Conservation (phyloP, 2,329 filamentous ascomycete genomes). For the Sporothrix humicola region DNA sequence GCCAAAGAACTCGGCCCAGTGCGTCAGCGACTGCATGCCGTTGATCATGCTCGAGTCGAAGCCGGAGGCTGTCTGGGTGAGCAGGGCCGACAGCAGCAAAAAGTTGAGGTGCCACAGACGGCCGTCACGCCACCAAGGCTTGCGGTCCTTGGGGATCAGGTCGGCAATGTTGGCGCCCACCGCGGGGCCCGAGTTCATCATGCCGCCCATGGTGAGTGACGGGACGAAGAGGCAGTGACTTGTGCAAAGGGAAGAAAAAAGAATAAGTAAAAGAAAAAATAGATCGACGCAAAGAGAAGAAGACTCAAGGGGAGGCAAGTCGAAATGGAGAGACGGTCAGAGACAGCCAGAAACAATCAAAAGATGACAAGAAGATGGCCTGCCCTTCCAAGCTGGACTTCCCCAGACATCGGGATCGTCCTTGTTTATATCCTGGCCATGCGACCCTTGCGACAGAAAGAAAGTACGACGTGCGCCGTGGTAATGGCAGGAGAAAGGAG, state of each 20-base stretch:
- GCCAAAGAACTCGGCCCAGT: constrained; percentile 44
- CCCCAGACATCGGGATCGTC: constrained; percentile 11
- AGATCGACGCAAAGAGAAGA: background rate
- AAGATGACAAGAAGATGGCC: too few relatives aligned
- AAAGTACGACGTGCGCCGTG: too few relatives aligned
- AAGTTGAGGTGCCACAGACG: constrained; percentile 44
- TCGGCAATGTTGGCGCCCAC: constrained; percentile 34
- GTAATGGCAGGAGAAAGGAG: too few relatives aligned
- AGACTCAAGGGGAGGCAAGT: background rate
- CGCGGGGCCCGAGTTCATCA: constrained; percentile 58
- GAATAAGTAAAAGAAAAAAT: background rate
- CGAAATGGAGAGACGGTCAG: background rate
- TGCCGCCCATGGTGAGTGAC: constrained; percentile 70
- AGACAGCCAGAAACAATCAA: too few relatives aligned
- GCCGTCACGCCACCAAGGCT: constrained; percentile 39
- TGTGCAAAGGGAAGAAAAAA: background rate
- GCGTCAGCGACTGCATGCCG: constrained; percentile 44
- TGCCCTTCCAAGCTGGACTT: background rate
- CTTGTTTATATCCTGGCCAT: constrained; percentile 21
- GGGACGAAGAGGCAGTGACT: background rate
- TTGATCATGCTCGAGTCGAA: constrained; percentile 47
- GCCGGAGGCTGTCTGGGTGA: constrained; percentile 45
- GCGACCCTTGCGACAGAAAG: background rate
- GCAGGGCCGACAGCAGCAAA: constrained; percentile 43
- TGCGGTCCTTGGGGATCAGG: constrained; percentile 35